These are phyloP conservation scores for Bocquillonia castaneifolia DNA, from an alignment of 441 rosid genomes.

Conservation along the genomic window DNA sequence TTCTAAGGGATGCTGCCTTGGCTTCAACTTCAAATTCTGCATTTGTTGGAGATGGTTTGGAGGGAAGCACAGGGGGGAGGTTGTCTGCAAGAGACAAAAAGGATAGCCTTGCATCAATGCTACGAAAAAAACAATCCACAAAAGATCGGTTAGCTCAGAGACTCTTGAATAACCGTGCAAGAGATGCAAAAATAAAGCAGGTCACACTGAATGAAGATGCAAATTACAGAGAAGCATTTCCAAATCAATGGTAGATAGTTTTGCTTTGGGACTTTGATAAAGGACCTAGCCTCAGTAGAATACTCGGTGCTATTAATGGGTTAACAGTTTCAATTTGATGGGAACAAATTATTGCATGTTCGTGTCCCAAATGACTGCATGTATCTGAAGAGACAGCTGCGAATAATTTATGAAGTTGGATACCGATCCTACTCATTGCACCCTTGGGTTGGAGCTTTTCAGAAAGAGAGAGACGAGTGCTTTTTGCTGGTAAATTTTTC, in stretches of 20 bases:
- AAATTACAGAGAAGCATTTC: constrained; percentile 60
- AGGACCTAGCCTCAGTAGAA: background rate
- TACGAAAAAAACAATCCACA: constrained; percentile 54
- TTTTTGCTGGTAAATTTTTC: background rate
- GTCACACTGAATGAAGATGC: constrained; percentile 51
- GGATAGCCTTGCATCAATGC: constrained; percentile 55
- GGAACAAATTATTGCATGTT: background rate
- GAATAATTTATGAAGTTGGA: background rate
- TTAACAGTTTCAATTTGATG: background rate
- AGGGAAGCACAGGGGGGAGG: constrained; percentile 29
- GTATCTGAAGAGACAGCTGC: background rate
- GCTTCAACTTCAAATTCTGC: constrained; percentile 72
- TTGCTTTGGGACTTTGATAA: background rate
- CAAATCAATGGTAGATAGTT: constrained; percentile 70
- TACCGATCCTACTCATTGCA: background rate
- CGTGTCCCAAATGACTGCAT: background rate
- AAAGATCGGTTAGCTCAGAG: constrained; percentile 61
- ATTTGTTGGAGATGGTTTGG: constrained; percentile 37
- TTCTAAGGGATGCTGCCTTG: constrained; percentile 67
- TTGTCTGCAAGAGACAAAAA: constrained; percentile 42
- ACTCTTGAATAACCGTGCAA: constrained; percentile 43
- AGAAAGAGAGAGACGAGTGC: background rate
- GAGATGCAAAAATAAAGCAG: constrained; percentile 47
- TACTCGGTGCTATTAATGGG: background rate
- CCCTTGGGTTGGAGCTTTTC: background rate